phyloP scores from a whole-genome alignment of 192 early-diverging fungal species.

The Gonapodya prolifera region DNA sequence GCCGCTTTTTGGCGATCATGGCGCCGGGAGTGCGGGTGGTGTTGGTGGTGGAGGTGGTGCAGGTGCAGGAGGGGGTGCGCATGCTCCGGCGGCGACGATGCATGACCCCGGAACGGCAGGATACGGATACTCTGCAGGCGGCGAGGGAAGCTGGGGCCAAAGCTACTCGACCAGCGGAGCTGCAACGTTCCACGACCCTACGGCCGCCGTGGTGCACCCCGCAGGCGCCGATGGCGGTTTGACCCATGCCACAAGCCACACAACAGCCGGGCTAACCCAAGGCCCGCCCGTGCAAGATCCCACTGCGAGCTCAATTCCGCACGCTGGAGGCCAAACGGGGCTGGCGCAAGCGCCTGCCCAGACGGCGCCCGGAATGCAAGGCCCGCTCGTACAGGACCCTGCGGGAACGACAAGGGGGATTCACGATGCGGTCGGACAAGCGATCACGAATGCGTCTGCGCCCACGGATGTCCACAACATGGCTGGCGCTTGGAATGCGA shows the following conservation, averaged over 20 bases:
- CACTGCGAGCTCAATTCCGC: neutral
- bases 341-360: neutral
- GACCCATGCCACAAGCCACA: neutral
- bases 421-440: neutral
- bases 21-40: neutral
- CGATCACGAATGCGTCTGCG: no score
- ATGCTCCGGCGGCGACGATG: neutral
- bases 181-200: no score
- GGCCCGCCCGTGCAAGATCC: neutral
- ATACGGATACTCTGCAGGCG: neutral
- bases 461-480: no score
- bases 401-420: neutral
- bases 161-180: no score
- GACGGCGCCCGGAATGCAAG: neutral
- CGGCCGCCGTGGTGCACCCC: neutral
- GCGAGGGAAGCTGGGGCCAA: no score
- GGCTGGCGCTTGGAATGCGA: neutral
- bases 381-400: neutral
- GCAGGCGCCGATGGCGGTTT: neutral
- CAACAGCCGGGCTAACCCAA: neutral
- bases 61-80: neutral
- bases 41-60: neutral
- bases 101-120: neutral
- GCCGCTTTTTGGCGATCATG: neutral
- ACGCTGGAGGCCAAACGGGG: neutral